Conservation (phyloP, 2,329 filamentous ascomycete species). For the Microcera coccophila region DNA sequence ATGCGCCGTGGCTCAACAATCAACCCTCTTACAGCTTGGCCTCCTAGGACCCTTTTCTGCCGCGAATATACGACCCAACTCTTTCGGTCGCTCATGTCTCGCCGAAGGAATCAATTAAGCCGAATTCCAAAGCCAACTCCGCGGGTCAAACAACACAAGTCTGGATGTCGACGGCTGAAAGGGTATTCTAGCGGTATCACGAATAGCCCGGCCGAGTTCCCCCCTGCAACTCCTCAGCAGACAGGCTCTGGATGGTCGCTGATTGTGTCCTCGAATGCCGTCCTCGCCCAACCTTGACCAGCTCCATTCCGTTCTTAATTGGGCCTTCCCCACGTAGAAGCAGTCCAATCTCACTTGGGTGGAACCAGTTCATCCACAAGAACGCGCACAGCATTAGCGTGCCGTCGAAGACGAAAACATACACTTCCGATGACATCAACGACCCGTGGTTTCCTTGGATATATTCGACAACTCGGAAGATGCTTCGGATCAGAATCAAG, state of each 20-base stretch:
- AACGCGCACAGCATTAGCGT: conserved; percentile 32
- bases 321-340: conserved; percentile 20
- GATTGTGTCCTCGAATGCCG: conserved; percentile 4
- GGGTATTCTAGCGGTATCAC: no score
- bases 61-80: no score
- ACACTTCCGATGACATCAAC: conserved; percentile 32
- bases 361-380: conserved; percentile 30
- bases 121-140: no score
- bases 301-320: conserved; percentile 21
- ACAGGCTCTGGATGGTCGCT: conserved; percentile 15
- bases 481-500: conserved; percentile 39
- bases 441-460: conserved; percentile 33
- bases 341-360: conserved; percentile 26
- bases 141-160: no score
- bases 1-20: no score
- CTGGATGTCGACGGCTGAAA: no score
- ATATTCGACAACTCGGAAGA: conserved; percentile 44
- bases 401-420: conserved; percentile 38
- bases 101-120: no score
- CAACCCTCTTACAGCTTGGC: no score
- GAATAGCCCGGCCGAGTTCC: neutral
- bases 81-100: no score
- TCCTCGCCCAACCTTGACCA: conserved; percentile 12
- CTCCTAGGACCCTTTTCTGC: no score
- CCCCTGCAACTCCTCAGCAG: conserved; percentile 9